Evolutionary conservation across 345 rosid species (phyloP), one percentile per base, ranked within the genome.

Genomic region (Citrus hindsii): DNA sequence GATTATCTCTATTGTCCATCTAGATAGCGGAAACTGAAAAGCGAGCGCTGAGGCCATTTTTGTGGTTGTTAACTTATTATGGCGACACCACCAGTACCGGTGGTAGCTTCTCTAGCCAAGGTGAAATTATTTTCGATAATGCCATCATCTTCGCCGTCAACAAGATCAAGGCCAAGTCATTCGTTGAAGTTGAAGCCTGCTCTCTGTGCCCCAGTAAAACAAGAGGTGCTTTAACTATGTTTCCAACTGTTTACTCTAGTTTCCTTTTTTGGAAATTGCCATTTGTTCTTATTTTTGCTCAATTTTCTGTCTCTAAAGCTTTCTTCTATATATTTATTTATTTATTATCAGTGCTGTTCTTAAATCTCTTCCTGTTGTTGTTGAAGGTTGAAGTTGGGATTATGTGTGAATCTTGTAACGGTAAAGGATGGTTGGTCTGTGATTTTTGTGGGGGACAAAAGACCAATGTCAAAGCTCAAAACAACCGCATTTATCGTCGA

Each of bases 351-450:
- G 7, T 38, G 21, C 2, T 24, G 19, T 70, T 65, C 67, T 71
- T 53, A 53, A 51, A 62, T 72, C 30, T 24, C 22, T 65, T 67
- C 71, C 71, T 78, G 67, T 79, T 77, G 51, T 71, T 60, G 0
- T 59, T 84, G 65, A 85, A 84, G 85, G 87, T 81, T 38, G 93
- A 84, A 4, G 85, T 82, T 8, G 87, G 74, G 81, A 91, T 91
- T 67, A 12, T 88, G 77, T 94, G 98, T 79, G 94, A 93, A 55
- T 88, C 90, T 40, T 95, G 98, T 85, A 78, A 89, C 42, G 98
- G 97, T 6, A 89, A 82, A 88, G 98, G 98, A 74, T 95, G 98
- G 98, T 21, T 93, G 67, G 77, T 90, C 61, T 95, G 97, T 67
- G 93, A 92, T 86, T 93, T 92, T 83, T 95, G 98, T 38, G 69